phyloP scores from a whole-genome alignment of 768 basidiomycete genomes.

The Russula compacta region DNA sequence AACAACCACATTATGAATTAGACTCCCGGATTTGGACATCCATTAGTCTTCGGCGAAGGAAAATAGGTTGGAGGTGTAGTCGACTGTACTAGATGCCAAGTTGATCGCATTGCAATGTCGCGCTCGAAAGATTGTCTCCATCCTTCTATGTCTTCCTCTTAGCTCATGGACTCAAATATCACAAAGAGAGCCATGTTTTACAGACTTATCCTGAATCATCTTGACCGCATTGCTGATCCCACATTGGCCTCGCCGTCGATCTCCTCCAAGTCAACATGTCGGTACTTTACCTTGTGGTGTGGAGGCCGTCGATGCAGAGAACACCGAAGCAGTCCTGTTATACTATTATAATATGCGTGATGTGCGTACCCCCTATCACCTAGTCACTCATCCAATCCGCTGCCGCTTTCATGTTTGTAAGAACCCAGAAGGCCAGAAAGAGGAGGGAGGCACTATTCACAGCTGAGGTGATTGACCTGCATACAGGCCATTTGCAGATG shows the following conservation, averaged over 20 bases:
- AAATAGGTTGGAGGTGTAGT: too few species aligned
- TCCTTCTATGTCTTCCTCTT: too few species aligned
- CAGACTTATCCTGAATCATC: constrained; percentile 55
- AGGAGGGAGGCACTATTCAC: constrained; percentile 43
- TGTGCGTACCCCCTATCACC: constrained; percentile 33
- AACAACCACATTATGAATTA: too few species aligned
- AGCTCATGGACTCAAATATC: too few species aligned
- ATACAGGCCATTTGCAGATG: constrained; percentile 14
- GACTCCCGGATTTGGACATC: too few species aligned
- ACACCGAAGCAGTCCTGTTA: constrained; percentile 34
- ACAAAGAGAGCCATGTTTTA: too few species aligned
- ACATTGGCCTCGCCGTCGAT: not conserved
- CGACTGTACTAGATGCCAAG: too few species aligned
- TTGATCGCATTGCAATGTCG: too few species aligned
- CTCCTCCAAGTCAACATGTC: constrained; percentile 54
- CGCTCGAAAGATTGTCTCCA: too few species aligned
- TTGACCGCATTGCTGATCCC: not conserved
- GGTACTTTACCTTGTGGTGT: constrained; percentile 83
- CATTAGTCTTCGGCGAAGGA: too few species aligned
- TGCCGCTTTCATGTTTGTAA: constrained; percentile 54
- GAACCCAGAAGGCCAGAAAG: constrained; percentile 53
- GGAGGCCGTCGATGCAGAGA: constrained; percentile 46
- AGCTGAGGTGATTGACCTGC: constrained; percentile 27
- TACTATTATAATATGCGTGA: constrained; percentile 79
- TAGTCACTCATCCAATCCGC: not conserved